Base-by-base conservation (phyloP, 352 stramenopile genomes). In the Paralagenidium karlingii region DNA sequence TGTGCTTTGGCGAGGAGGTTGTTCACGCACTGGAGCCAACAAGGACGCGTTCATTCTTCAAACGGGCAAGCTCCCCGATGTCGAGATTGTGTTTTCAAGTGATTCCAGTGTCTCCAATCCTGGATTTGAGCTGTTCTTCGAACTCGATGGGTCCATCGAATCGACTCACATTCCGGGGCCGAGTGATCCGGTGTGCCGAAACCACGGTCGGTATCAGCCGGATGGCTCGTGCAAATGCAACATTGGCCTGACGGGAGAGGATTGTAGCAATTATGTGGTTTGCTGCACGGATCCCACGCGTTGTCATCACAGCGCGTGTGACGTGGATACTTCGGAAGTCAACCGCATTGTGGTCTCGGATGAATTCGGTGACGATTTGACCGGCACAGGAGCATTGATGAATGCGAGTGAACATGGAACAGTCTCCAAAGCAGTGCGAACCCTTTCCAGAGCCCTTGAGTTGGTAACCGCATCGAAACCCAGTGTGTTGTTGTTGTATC, bases 181-280 rank as follows among this genome's bases (percentile, higher is more conserved):
- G 0, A 41, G 3, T 8, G 31, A n/a, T 3, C 30, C 31, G 8
- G 30, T 51, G 5, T 85, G 71, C 21, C 68, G 54, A 0, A 49
- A 58, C 11, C 71, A 61, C 18, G 71, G 71, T 0, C 40, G 52
- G 3, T 38, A 30, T 16, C 53, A 49, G 24, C 54, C 40, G 8
- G 36, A 56, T 24, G 68, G 68, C 5, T 47, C 18, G 2, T 85
- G 71, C 26, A 55, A 43, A 12, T 85, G 71, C 38, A 82, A 52
- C 24, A 62, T 80, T n/a, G 71, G 71, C 6, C 82, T 82, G 44
- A 80, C 61, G 3, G 66, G 71, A 0, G 71, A 85, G 58, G 63
- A 45, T 11, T 85, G 71, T 40, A 79, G 49, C 38, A 82, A 79
- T 32, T 56, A 56, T n/a, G 53, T 82, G 1, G 46, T 82, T 1